These are phyloP conservation scores for Halophytophthora batemanensis DNA, from an alignment of 352 stramenopile genomes.

Conservation along the genomic window DNA sequence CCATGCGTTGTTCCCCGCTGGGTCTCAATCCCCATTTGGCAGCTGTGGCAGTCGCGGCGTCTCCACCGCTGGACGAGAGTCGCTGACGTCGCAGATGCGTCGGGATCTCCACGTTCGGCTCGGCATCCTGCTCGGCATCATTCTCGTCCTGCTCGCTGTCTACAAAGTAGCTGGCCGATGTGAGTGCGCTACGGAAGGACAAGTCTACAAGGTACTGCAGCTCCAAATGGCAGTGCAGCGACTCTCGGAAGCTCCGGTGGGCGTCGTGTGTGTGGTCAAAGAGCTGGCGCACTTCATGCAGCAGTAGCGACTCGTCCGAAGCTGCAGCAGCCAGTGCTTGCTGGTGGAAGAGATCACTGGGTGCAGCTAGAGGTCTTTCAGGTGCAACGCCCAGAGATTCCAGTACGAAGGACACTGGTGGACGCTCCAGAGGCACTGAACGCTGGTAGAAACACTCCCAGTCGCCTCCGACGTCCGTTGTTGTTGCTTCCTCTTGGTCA, in stretches of 20 bases:
- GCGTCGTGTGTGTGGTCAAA: conserved; percentile 65
- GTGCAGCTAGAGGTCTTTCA: conserved; percentile 41
- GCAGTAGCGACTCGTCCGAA: conserved; percentile 48
- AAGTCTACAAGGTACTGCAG: conserved; percentile 65
- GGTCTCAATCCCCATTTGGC: conserved; percentile 46
- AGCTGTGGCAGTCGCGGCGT: conserved; percentile 9
- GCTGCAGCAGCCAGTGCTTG: conserved; percentile 38
- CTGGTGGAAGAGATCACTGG: conserved; percentile 69
- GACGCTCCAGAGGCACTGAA: conserved; percentile 57
- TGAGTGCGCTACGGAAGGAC: conserved; percentile 63
- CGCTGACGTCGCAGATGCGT: conserved; percentile 20
- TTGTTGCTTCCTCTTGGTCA: conserved; percentile 1
- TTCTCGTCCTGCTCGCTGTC: conserved; percentile 30
- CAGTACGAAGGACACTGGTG: conserved; percentile 69
- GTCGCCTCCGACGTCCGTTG: conserved; percentile 9
- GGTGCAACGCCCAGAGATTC: conserved; percentile 46
- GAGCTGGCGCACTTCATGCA: conserved; percentile 60
- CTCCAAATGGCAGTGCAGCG: conserved; percentile 58
- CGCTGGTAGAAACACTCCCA: conserved; percentile 65
- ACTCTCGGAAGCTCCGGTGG: conserved; percentile 54
- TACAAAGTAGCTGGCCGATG: conserved; percentile 58
- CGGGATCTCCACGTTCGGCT: conserved; percentile 46
- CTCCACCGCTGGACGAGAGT: conserved; percentile 8
- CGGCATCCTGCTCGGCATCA: conserved; percentile 23
- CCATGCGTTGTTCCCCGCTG: conserved; percentile 37